Percentiles rank a stretch among this genome's conserved stretches.
Conservation (phyloP, 768 basidiomycete species). For the Termitomyces sp. region DNA sequence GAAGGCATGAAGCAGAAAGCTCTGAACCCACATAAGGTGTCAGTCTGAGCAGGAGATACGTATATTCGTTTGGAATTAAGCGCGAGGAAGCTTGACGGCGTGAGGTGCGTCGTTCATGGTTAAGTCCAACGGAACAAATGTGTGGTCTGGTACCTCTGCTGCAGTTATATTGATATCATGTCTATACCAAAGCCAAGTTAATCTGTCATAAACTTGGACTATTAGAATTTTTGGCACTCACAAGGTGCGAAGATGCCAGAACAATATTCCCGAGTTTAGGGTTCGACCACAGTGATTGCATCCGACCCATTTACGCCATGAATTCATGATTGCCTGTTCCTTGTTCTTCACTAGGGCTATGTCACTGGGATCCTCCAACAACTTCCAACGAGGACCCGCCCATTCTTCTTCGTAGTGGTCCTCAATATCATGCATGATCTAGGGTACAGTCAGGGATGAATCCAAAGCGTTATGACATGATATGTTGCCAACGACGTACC, state of each 20-base stretch:
- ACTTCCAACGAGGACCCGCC: constrained; percentile 1
- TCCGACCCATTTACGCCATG: background rate
- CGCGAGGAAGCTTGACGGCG: background rate
- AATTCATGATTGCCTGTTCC: background rate
- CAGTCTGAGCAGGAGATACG: no score
- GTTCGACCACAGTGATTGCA: background rate
- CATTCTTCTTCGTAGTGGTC: constrained; percentile 1
- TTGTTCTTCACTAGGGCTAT: background rate
- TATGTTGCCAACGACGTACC: constrained; percentile 18
- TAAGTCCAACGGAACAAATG: background rate
- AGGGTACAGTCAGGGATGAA: background rate
- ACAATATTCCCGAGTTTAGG: background rate
- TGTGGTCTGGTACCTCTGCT: background rate
- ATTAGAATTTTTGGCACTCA: background rate
- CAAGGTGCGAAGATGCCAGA: background rate
- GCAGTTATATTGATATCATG: background rate
- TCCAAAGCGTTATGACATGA: background rate
- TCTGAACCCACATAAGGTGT: no score
- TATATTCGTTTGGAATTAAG: background rate
- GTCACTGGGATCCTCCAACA: constrained; percentile 1
- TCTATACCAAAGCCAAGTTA: background rate
- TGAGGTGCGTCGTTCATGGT: background rate
- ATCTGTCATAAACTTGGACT: background rate
- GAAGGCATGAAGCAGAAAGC: no score
- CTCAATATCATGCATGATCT: constrained; percentile 3